phyloP scores from a whole-genome alignment of 2,329 filamentous ascomycete species.

The Hypomyces rosellus region DNA sequence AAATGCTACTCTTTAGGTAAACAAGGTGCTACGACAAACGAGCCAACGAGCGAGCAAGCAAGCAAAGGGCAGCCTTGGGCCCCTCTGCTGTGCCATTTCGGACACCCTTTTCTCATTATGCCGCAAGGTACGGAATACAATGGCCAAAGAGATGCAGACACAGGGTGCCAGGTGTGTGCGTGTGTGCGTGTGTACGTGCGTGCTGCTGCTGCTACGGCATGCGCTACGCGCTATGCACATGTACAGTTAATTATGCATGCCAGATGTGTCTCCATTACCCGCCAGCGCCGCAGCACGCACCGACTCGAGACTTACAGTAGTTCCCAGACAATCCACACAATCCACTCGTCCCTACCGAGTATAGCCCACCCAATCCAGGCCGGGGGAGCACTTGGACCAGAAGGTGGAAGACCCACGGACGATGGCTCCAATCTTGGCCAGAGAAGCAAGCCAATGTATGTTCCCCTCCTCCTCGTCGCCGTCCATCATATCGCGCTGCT shows the following conservation, averaged over 20 bases:
- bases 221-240: not conserved
- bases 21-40: no score
- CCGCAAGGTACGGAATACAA: not conserved
- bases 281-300: not conserved
- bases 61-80: no score
- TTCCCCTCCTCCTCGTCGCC: slow-evolving; percentile 12
- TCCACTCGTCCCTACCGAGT: not conserved
- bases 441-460: slow-evolving; percentile 9
- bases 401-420: slow-evolving; percentile 12
- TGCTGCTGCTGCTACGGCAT: not conserved
- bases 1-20: not conserved
- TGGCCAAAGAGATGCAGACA: not conserved
- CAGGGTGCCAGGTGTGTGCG: not conserved
- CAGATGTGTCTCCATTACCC: slow-evolving; percentile 1
- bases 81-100: no score
- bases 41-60: no score
- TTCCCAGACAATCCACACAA: slow-evolving; percentile 1
- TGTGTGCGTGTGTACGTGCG: not conserved
- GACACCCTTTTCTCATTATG: no score
- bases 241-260: not conserved
- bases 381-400: slow-evolving; percentile 8
- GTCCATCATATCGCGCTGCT: slow-evolving; percentile 13
- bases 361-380: not conserved
- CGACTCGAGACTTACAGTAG: not conserved
- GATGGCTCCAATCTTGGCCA: slow-evolving; percentile 13